These are phyloP conservation scores for Dactylellina cionopaga DNA, from an alignment of 2,329 filamentous ascomycete genomes.

Conservation along the genomic window DNA sequence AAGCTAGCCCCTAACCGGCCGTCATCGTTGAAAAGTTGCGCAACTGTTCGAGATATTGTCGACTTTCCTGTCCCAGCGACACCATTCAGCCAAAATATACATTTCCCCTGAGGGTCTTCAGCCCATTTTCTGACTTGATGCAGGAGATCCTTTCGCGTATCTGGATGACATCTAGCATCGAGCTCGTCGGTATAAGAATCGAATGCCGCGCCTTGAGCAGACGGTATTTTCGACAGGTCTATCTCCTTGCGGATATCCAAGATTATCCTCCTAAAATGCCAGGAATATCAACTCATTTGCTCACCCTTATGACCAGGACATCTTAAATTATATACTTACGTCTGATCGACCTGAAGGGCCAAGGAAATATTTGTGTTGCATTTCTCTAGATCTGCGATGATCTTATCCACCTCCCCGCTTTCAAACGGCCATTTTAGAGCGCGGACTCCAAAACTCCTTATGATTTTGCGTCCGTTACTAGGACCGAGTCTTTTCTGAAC, in stretches of 20 bases:
- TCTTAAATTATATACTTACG: constrained; percentile 48
- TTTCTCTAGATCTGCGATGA: constrained; percentile 54
- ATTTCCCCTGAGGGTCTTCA: too few species aligned
- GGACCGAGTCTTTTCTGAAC: constrained; percentile 5
- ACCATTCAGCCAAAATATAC: too few species aligned
- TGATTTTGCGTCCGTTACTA: constrained; percentile 45
- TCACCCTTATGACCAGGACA: background rate
- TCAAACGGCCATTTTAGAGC: too few species aligned
- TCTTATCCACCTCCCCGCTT: constrained; percentile 55
- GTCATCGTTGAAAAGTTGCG: constrained; percentile 17
- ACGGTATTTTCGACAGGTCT: constrained; percentile 16
- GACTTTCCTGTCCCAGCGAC: too few species aligned
- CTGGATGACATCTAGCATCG: constrained; percentile 50
- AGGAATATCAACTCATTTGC: background rate
- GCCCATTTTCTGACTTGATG: constrained; percentile 49
- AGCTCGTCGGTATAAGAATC: constrained; percentile 53
- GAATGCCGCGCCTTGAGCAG: constrained; percentile 53
- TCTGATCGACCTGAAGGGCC: constrained; percentile 57
- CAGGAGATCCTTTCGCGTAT: constrained; percentile 55
- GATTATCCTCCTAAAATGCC: background rate
- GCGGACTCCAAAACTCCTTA: too few species aligned
- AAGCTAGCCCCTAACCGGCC: constrained; percentile 1
- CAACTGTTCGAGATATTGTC: constrained; percentile 49
- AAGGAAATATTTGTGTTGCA: constrained; percentile 56
- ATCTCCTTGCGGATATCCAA: constrained; percentile 17